Base-by-base conservation (phyloP, 2,329 filamentous ascomycete genomes). In the Scytalidium lignicola region DNA sequence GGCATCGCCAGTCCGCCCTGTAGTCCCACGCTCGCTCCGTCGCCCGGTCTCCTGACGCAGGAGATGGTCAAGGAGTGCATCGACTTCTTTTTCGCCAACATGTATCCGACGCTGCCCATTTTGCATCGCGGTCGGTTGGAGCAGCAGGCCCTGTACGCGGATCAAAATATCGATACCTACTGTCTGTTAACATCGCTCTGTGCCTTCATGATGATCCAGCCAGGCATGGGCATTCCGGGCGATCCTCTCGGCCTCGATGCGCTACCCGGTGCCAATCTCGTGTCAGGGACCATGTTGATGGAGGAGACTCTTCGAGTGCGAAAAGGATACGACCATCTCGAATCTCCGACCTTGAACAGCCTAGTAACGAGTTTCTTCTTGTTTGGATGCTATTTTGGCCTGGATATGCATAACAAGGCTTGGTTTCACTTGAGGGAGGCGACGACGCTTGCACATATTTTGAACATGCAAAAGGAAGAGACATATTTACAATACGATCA, bases 381-480 rank as follows among this genome's bases (percentile, higher is more conserved):
- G 21, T 90, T 88, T 58, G 85, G 80, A 32, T 85, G 83, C 50
- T 81, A 85, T 63, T 85, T 86, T 52, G 84, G 81, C 32, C 70
- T 88, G 43, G 85, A 90, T 54, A 74, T 83, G 63, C 85, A 90
- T 63, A 82, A 86, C 54, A 83, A 83, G 64, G 87, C 86, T 1
- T 92, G 88, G 87, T 90, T 83, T 62, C 82, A 89, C 63, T 71
- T 92, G 9, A 82, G 87, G 21, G 88, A 93, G 66, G 85, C 86
- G 5, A 85, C 82, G 1, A 90, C 87, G 5, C 73, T 92, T 65
- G 74, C 78, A 22, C 75, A 82, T 58, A 77, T 85, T 58, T 66
- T 73, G 22, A 74, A 74, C 47, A 78, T 85, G 78, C 73, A 77
- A 59, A 80, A 80, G 63, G 82, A 85, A 58, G 77, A 81, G 19